Conservation (phyloP, 1,139 yeast species). For the Yamadazyma dendronema region DNA sequence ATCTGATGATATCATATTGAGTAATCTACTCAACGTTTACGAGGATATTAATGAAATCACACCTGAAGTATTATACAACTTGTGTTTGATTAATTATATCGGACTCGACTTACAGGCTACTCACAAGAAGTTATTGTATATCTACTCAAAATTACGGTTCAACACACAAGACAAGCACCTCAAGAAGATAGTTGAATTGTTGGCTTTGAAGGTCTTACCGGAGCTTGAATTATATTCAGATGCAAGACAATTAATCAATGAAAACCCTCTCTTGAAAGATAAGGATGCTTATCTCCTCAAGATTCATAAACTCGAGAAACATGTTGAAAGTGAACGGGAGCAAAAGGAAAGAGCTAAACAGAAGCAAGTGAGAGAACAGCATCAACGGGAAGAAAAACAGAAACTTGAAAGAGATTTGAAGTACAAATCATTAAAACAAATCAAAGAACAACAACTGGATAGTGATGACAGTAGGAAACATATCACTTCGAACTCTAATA, state of each 20-base stretch:
- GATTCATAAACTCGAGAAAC: constrained; percentile 19
- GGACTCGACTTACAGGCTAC: constrained; percentile 15
- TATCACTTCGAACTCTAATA: neutral
- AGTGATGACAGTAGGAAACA: constrained; percentile 1
- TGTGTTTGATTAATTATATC: constrained; percentile 26
- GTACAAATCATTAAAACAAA: constrained; percentile 34
- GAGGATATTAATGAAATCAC: constrained; percentile 27
- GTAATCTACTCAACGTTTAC: constrained; percentile 22
- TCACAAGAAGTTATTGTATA: constrained; percentile 10
- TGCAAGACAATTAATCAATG: constrained; percentile 26
- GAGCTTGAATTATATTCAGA: constrained; percentile 25
- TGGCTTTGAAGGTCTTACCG: constrained; percentile 38
- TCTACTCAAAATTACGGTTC: constrained; percentile 9
- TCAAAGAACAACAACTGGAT: constrained; percentile 14
- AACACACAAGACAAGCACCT: constrained; percentile 16
- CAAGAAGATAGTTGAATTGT: constrained; percentile 30
- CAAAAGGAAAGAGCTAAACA: constrained; percentile 19
- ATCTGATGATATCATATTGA: constrained; percentile 21
- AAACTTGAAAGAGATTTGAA: constrained; percentile 30
- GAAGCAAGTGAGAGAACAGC: constrained; percentile 22
- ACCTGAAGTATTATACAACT: constrained; percentile 33
- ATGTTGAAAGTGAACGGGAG: constrained; percentile 17
- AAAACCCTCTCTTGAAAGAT: constrained; percentile 18
- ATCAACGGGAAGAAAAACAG: constrained; percentile 22
- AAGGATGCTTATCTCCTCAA: constrained; percentile 15